Evolutionary conservation across 176 grass and related monocot species (phyloP), one percentile per base, ranked within the genome.

Genomic region (Dactylis glomerata): DNA sequence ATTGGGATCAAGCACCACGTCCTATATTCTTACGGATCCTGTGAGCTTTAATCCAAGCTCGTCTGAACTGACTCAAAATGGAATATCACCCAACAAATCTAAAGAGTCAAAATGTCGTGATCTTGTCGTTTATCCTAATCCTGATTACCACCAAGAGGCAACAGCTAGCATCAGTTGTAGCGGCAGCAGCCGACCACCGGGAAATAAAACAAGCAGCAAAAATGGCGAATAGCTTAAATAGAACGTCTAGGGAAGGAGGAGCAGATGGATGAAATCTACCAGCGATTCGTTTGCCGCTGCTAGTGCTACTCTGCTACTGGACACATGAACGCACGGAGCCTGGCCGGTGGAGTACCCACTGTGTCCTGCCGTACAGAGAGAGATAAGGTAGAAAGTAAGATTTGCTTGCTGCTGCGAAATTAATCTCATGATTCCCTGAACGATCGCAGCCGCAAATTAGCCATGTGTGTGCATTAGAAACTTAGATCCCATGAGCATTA

Each of bases 401-500:
- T 69, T 24, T 23, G 14, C 38, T 77, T 67, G 22, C 67, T 14
- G 57, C 57, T 61, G 1, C n/a, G 10, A 12, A 6, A 15, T 1
- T 61, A 61, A 61, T 61, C 12, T 30, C 23, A 5, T 16, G 58
- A 6, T 51, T 19, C 0, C 50, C 50, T 20, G 17, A 20, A 52
- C 17, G 49, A 52, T 5, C 19, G 5, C 24, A 47, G 50, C 31
- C 51, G 27, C 77, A 76, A 27, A 77, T 89, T 77, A 24, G 17
- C 70, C 77, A 89, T 85, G 77, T 81, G 87, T 34, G 19, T 1
- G 78, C 82, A 62, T 47, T n/a, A n/a, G n/a, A n/a, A n/a, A n/a
- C n/a, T n/a, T n/a, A n/a, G n/a, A n/a, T 81, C 32, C 20, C 34
- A 68, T 68, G 38, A 47, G 23, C 20, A 6, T 36, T 33, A 50